phyloP scores from a whole-genome alignment of 306 rosid species.

The Hylodesmum podocarpum region DNA sequence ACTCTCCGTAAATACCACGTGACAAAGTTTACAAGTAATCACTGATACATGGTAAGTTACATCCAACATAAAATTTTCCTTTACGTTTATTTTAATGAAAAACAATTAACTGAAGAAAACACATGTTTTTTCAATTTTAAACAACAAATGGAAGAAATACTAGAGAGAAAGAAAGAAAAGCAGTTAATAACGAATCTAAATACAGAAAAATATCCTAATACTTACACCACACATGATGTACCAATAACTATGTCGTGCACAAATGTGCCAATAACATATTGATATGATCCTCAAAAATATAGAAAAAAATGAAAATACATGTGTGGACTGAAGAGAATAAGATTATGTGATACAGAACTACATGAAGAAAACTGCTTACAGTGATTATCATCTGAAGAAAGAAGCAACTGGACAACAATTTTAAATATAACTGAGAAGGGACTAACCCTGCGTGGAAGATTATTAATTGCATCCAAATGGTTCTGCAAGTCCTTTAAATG shows the following conservation, averaged over 20 bases:
- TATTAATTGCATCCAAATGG: slow-evolving; percentile 86
- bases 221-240: too few species aligned
- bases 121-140: slow-evolving; percentile 4
- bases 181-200: not conserved
- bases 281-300: not conserved
- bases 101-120: not conserved
- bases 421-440: slow-evolving; percentile 27
- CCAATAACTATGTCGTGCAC: too few species aligned
- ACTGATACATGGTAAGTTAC: not conserved
- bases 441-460: slow-evolving; percentile 83
- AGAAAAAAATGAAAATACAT: not conserved
- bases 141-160: not conserved
- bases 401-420: slow-evolving; percentile 27
- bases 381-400: slow-evolving; percentile 31
- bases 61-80: slow-evolving; percentile 20
- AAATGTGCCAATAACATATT: too few species aligned
- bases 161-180: slow-evolving; percentile 1
- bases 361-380: slow-evolving; percentile 26
- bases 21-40: not conserved
- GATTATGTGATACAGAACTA: slow-evolving; percentile 3
- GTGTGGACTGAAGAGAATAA: slow-evolving; percentile 16
- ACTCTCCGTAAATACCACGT: not conserved
- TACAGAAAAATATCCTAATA: not conserved
- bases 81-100: not conserved
- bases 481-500: slow-evolving; percentile 76